Evolutionary conservation across 805 yeast species (phyloP).

Genomic region (Candida glaebosa): DNA sequence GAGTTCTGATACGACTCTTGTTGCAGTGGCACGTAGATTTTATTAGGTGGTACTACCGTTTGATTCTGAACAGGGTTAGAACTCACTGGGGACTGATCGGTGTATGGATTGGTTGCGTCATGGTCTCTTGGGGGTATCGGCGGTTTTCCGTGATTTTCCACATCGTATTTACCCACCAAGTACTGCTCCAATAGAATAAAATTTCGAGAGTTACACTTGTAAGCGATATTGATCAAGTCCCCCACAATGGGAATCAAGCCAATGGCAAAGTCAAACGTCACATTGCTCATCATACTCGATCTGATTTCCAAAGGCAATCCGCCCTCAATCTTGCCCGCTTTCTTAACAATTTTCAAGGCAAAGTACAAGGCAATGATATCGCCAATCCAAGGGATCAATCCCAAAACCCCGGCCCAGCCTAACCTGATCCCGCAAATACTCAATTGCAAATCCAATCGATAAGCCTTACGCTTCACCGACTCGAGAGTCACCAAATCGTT

Average conservation of each 20-base stretch:
- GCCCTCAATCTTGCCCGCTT: constrained; percentile 34
- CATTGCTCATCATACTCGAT: constrained; percentile 36
- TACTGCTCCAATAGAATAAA: constrained; percentile 46
- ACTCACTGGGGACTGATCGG: not conserved
- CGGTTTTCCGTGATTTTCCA: constrained; percentile 2
- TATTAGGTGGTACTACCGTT: too few species aligned
- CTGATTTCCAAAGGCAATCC: constrained; percentile 31
- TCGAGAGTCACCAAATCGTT: constrained; percentile 32
- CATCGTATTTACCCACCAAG: constrained; percentile 29
- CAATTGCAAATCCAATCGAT: constrained; percentile 37
- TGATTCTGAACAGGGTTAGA: too few species aligned
- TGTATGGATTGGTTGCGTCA: not conserved
- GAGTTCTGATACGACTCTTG: too few species aligned
- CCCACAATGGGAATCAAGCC: constrained; percentile 72
- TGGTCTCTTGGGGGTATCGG: not conserved
- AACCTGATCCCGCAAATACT: constrained; percentile 36
- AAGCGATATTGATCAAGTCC: constrained; percentile 63
- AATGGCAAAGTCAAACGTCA: constrained; percentile 36
- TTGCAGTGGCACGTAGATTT: too few species aligned
- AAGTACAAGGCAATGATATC: constrained; percentile 27
- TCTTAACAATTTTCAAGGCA: constrained; percentile 27
- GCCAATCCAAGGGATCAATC: constrained; percentile 41
- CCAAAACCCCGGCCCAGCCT: constrained; percentile 43
- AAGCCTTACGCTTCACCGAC: constrained; percentile 35
- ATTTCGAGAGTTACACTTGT: constrained; percentile 76